Base-by-base conservation (phyloP, 2,329 filamentous ascomycete genomes). In the Madurella mycetomatis region DNA sequence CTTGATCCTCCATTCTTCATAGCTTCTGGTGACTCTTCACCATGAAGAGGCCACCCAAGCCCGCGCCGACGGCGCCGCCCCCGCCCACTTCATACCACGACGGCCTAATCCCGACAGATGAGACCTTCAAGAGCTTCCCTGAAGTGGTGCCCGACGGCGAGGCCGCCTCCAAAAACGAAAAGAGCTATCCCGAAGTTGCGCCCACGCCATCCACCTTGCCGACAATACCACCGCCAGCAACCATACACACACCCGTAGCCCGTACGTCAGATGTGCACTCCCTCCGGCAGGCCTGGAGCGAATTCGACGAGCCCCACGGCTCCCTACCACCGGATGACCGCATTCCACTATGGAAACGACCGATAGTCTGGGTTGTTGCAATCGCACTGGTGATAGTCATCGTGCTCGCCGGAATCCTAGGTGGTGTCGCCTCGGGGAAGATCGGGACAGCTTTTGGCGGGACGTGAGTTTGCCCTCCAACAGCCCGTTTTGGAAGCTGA, bases 361-460 rank as follows among this genome's bases (percentile, higher is more conserved):
- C 49, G 0, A 44, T 57, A 8, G 30, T 56, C 11, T 58, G 55
- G 57, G 51, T 58, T 37, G 46, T 47, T 47, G 41, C 42, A 4
- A 31, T 52, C 9, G 44, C 47, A 4, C 11, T 57, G 17, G 41
- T 50, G 8, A 45, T 61, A 9, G 51, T 60, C n/a, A 44, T 31
- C 2, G 56, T 47, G 16, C 30, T 62, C 45, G 60, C 57, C 4
- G 60, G 59, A 8, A 37, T 62, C 0, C 13, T 62, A 37, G 60
- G 59, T 1, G 60, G 45, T 2, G 52, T 62, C 5, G 55, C 47
- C 2, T 45, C 57, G 15, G 60, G 60, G 8, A 37, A n/a, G 30
- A 58, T 62, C 7, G 47, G 34, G 50, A 60, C 49, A 8, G 41
- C 51, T 9, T 25, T 25, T 3, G 7, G 7, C 25, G 25, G 25